Evolutionary conservation across 306 rosid genomes (phyloP), one percentile per base, ranked within the genome.

Genomic region (Castanea sativa): DNA sequence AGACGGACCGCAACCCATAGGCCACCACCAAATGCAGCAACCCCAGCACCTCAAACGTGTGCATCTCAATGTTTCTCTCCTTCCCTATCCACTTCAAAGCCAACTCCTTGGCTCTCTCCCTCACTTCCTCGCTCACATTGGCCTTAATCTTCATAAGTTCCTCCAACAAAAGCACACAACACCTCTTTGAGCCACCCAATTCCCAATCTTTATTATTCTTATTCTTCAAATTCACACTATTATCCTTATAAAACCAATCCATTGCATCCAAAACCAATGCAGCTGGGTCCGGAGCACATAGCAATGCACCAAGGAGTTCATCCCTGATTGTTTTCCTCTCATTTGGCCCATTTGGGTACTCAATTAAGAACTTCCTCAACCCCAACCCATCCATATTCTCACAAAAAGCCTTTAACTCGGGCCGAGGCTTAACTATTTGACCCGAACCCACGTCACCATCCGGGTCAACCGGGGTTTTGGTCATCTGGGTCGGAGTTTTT

Each of bases 371-470:
- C 71, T 81, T 87, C 73, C 85, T 85, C 88, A 94, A 72, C 79
- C 92, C 97, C 23, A 73, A 70, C 15, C 92, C 89, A 64, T 94
- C 93, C 94, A 88, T 86, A 49, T 69, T 83, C 88, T 87, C 87
- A 63, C 94, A 92, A 15, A 87, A 64, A 16, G 78, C 79, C 55
- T 73, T 73, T 86, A 94, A 72, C 30, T 80, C 87, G 1, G 79
- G 69, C 71, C 91, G 61, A 43, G 93, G 88, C 73, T 20, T 38
- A 16, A 68, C 3, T 7, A 82, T 76, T 19, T 45, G 71, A 38
- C 55, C 82, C 11, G 60, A 15, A 1, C 43, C 73, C 38, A 41
- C 71, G 76, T 71, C n/a, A 6, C 63, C 38, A 70, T 16, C 56
- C 6, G 32, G 32, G 30, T 79, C 76, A 15, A 45, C 20, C 56